Percentiles rank a stretch among this genome's conserved stretches.
These are phyloP conservation scores for Barnettozyma hawaiiensis DNA, from an alignment of 1,139 yeast genomes.

Conservation along the genomic window DNA sequence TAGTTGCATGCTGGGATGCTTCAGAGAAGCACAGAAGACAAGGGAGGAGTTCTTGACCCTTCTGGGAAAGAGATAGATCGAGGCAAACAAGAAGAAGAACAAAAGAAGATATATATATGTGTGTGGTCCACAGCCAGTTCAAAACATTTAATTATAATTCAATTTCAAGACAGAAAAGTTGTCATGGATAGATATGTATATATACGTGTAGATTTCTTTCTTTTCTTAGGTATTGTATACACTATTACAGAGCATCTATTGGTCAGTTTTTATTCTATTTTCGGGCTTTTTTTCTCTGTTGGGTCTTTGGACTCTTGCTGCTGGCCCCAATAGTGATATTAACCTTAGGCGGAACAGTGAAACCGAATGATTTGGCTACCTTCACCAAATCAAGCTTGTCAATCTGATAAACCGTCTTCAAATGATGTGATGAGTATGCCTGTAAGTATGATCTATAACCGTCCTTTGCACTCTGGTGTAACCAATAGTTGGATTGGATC, in stretches of 20 bases:
- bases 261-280: constrained; percentile 3
- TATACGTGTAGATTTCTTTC: too few relatives aligned
- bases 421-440: constrained; percentile 94
- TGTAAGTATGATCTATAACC: constrained; percentile 95
- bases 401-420: constrained; percentile 92
- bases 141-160: constrained; percentile 3
- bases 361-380: constrained; percentile 94
- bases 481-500: constrained; percentile 86
- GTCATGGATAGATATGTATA: too few relatives aligned
- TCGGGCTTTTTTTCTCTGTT: constrained; percentile 23
- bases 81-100: neutral
- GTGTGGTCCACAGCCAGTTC: constrained; percentile 1
- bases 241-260: too few relatives aligned
- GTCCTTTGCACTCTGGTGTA: constrained; percentile 94
- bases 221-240: neutral
- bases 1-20: constrained; percentile 95
- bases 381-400: constrained; percentile 90
- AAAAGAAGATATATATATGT: too few relatives aligned
- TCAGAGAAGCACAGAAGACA: constrained; percentile 88
- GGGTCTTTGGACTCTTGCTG: constrained; percentile 48
- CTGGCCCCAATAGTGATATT: constrained; percentile 94
- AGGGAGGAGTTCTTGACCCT: constrained; percentile 93
- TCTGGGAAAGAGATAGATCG: constrained; percentile 47
- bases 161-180: too few relatives aligned
- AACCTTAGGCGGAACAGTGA: constrained; percentile 93